Conservation (phyloP, 768 basidiomycete species). For the Podaxis sp. region DNA sequence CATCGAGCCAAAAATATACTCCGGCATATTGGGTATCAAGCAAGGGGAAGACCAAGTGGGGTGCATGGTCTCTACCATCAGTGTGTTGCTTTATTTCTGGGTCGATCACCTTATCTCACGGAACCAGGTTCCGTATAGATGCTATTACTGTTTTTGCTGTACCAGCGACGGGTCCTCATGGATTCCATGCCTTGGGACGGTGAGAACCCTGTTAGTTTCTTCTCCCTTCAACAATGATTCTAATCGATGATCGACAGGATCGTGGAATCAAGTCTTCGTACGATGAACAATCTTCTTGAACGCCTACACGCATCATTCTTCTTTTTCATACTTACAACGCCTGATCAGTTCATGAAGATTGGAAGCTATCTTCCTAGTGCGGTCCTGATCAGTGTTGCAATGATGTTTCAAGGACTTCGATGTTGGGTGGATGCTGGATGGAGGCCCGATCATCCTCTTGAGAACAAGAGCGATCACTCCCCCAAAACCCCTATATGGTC, state of each 20-base stretch:
- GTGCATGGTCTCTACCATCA: slow-evolving; percentile 89
- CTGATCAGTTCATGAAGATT: slow-evolving; percentile 78
- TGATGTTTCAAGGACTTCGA: slow-evolving; percentile 82
- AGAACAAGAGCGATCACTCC: slow-evolving; percentile 21
- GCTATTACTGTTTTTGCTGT: slow-evolving; percentile 88
- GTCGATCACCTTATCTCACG: slow-evolving; percentile 9
- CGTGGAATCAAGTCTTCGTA: slow-evolving; percentile 85
- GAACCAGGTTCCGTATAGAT: slow-evolving; percentile 84
- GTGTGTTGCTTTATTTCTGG: slow-evolving; percentile 38
- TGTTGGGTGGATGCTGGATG: slow-evolving; percentile 72
- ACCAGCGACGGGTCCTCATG: slow-evolving; percentile 89
- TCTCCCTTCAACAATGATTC: neutral
- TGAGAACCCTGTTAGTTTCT: slow-evolving; percentile 32
- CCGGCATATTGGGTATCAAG: slow-evolving; percentile 73
- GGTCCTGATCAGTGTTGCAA: slow-evolving; percentile 77
- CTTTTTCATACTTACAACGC: slow-evolving; percentile 79
- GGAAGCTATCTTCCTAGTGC: slow-evolving; percentile 89
- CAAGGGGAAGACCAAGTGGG: slow-evolving; percentile 79
- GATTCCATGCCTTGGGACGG: slow-evolving; percentile 92
- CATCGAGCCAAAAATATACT: slow-evolving; percentile 65
- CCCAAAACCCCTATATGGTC: slow-evolving; percentile 34
- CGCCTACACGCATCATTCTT: slow-evolving; percentile 97
- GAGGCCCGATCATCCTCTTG: slow-evolving; percentile 26
- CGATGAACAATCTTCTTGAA: slow-evolving; percentile 92
- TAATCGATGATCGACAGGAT: slow-evolving; percentile 44